Conservation (phyloP, 2,329 filamentous ascomycete species). For the Diaporthe ampelina region DNA sequence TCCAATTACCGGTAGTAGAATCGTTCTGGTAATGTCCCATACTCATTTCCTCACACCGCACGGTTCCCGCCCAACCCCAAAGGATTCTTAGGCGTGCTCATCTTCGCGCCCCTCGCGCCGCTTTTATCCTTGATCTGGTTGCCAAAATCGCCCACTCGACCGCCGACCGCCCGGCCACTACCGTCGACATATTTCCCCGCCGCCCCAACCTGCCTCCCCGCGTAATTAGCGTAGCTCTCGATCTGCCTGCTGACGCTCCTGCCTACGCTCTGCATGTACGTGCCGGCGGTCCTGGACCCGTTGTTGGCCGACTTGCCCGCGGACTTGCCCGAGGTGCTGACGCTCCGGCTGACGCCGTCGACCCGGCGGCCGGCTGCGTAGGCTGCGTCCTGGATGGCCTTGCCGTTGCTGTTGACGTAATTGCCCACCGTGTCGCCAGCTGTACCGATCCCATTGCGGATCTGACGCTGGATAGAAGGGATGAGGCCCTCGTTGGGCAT, state of each 20-base stretch:
- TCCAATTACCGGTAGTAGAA: not conserved
- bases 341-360: slow-evolving; percentile 35
- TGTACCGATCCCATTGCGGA: slow-evolving; percentile 36
- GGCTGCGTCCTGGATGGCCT: slow-evolving; percentile 36
- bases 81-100: slow-evolving; percentile 38
- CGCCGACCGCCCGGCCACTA: slow-evolving; percentile 38
- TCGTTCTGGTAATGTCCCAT: too few species aligned
- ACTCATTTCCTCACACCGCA: slow-evolving; percentile 14
- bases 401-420: slow-evolving; percentile 39
- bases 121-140: slow-evolving; percentile 39
- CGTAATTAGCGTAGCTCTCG: slow-evolving; percentile 33
- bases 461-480: slow-evolving; percentile 38
- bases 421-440: slow-evolving; percentile 40
- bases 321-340: slow-evolving; percentile 39
- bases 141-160: slow-evolving; percentile 36
- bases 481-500: slow-evolving; percentile 40
- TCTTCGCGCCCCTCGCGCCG: slow-evolving; percentile 37
- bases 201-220: slow-evolving; percentile 35
- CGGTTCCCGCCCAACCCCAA: slow-evolving; percentile 37
- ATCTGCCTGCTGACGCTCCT: slow-evolving; percentile 29
- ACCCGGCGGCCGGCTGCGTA: slow-evolving; percentile 28
- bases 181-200: slow-evolving; percentile 36
- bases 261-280: slow-evolving; percentile 29
- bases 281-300: slow-evolving; percentile 24
- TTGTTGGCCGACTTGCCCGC: slow-evolving; percentile 30